These are phyloP conservation scores for Camelina hispida DNA, from an alignment of 345 rosid species.

Conservation along the genomic window DNA sequence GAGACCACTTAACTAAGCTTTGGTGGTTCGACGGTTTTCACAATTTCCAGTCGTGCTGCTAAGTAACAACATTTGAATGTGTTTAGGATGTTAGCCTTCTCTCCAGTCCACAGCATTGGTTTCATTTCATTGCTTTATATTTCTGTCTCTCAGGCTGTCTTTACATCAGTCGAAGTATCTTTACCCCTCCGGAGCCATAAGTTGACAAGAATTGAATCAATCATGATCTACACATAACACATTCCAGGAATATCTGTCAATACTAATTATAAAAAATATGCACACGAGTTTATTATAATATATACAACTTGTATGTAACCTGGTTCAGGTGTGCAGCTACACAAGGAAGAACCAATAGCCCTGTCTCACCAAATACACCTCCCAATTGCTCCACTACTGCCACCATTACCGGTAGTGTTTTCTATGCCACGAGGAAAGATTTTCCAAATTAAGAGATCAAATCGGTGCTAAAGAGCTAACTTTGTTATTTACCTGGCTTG, in stretches of 20 bases:
- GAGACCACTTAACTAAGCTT: background rate
- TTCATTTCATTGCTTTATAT: background rate
- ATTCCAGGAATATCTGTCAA: background rate
- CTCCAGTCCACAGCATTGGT: conserved; percentile 12
- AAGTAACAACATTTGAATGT: background rate
- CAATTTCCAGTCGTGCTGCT: too few relatives aligned
- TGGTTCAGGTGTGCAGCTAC: conserved; percentile 87
- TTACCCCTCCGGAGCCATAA: conserved; percentile 32
- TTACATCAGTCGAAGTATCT: conserved; percentile 21
- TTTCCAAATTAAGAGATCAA: conserved; percentile 7
- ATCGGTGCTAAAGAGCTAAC: conserved; percentile 2
- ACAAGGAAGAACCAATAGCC: conserved; percentile 90
- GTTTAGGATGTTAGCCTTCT: background rate
- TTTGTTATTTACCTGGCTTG: conserved; percentile 68
- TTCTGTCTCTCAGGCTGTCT: conserved; percentile 29
- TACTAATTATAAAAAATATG: background rate
- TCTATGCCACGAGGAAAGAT: conserved; percentile 45
- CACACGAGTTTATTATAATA: background rate
- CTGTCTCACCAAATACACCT: conserved; percentile 87
- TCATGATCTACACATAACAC: conserved; percentile 42
- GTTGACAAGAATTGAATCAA: conserved; percentile 45
- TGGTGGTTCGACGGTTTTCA: background rate
- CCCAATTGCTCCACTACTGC: conserved; percentile 88
- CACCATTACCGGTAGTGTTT: conserved; percentile 87
- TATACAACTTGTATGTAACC: conserved; percentile 45